Evolutionary conservation across 305 asterid species (phyloP).

Genomic region (Solanum hybrid): DNA sequence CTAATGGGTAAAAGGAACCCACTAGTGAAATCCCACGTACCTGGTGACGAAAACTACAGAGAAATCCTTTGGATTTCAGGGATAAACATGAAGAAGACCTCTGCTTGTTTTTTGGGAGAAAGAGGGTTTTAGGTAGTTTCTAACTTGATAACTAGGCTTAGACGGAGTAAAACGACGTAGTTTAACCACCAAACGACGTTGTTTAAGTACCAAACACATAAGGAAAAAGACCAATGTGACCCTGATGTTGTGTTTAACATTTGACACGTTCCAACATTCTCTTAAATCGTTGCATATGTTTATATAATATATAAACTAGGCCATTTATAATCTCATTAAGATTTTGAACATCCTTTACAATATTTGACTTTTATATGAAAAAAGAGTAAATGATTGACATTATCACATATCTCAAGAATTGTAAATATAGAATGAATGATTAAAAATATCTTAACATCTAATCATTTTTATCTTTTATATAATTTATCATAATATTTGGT

Average conservation of each 20-base stretch:
- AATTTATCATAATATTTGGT: neutral
- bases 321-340: neutral
- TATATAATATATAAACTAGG: neutral
- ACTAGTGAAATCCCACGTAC: neutral
- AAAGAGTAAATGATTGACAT: neutral
- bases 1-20: neutral
- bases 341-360: neutral
- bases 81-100: neutral
- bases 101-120: neutral
- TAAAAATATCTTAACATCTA: neutral
- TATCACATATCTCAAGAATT: neutral
- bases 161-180: neutral
- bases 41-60: neutral
- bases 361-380: neutral
- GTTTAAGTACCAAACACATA: neutral
- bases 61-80: neutral
- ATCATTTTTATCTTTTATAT: neutral
- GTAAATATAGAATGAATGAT: neutral
- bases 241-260: neutral
- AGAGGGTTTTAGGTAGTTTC: neutral
- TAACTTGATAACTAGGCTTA: neutral
- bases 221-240: neutral
- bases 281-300: neutral
- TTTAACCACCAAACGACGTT: neutral
- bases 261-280: neutral